Evolutionary conservation across 768 basidiomycete genomes (phyloP).

Genomic region (Gyrodon lividus): DNA sequence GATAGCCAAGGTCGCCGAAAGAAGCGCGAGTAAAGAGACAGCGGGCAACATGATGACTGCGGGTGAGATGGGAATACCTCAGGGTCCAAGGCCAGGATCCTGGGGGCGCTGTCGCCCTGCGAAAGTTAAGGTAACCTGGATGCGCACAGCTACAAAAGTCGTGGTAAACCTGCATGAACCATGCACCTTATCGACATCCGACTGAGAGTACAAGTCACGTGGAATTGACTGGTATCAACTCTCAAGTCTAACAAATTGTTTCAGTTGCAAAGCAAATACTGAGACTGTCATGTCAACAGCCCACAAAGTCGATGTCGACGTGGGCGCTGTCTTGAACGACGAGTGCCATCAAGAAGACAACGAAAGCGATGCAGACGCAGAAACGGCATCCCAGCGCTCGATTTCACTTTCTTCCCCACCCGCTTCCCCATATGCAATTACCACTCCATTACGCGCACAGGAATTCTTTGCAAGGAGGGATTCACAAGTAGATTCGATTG

Average conservation of each 20-base stretch:
- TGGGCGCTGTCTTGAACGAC: not conserved
- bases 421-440: constrained; percentile 44
- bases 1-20: constrained; percentile 10
- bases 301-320: constrained; percentile 1
- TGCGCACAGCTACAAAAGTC: not conserved
- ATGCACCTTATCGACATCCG: too few relatives aligned
- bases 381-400: constrained; percentile 78
- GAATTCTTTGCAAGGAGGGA: constrained; percentile 39
- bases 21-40: constrained; percentile 13
- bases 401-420: constrained; percentile 71
- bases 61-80: not conserved
- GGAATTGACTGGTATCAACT: not conserved
- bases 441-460: constrained; percentile 21
- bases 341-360: constrained; percentile 19
- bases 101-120: constrained; percentile 1
- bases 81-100: not conserved
- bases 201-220: constrained; percentile 27
- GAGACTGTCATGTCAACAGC: constrained; percentile 10
- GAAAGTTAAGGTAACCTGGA: not conserved
- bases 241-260: too few relatives aligned
- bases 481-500: constrained; percentile 47
- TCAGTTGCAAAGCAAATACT: not conserved
- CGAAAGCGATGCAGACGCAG: constrained; percentile 60
- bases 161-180: not conserved
- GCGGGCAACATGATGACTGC: constrained; percentile 14